Evolutionary conservation across 2,329 filamentous ascomycete species (phyloP).

Genomic region (Penicillium thymicola): DNA sequence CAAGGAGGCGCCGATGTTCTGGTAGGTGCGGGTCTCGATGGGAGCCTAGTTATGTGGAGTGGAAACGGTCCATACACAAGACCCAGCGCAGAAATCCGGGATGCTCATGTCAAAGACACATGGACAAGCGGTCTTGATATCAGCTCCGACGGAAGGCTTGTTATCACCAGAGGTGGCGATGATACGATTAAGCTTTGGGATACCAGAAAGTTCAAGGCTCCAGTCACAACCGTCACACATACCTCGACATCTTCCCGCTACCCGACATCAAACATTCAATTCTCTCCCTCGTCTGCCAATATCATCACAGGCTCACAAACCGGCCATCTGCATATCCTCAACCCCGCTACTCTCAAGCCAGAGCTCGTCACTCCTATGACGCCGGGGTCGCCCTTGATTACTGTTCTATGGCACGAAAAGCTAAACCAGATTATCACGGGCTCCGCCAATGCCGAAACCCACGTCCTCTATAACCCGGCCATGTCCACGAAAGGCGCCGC

Average conservation of each 20-base stretch:
- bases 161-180: slow-evolving; percentile 88
- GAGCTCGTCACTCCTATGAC: slow-evolving; percentile 89
- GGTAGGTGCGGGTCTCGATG: slow-evolving; percentile 80
- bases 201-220: slow-evolving; percentile 88
- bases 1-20: slow-evolving; percentile 78
- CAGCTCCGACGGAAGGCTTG: slow-evolving; percentile 82
- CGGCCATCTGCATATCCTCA: slow-evolving; percentile 87
- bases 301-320: slow-evolving; percentile 85
- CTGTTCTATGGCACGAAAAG: slow-evolving; percentile 86
- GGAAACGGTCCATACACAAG: slow-evolving; percentile 82
- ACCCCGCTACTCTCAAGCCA: slow-evolving; percentile 81
- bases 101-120: slow-evolving; percentile 76
- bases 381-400: slow-evolving; percentile 74
- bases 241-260: slow-evolving; percentile 79
- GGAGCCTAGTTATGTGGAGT: slow-evolving; percentile 85
- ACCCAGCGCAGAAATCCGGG: slow-evolving; percentile 76
- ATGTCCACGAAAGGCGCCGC: slow-evolving; percentile 78
- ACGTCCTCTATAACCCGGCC: slow-evolving; percentile 85
- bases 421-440: slow-evolving; percentile 96
- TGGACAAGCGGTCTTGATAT: slow-evolving; percentile 94
- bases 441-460: slow-evolving; percentile 84
- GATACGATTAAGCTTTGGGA: slow-evolving; percentile 96
- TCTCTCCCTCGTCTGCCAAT: slow-evolving; percentile 77
- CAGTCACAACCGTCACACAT: slow-evolving; percentile 75
- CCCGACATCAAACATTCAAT: slow-evolving; percentile 80